Base-by-base conservation (phyloP, 164 flowering plant species). In the Macadamia integrifolia region DNA sequence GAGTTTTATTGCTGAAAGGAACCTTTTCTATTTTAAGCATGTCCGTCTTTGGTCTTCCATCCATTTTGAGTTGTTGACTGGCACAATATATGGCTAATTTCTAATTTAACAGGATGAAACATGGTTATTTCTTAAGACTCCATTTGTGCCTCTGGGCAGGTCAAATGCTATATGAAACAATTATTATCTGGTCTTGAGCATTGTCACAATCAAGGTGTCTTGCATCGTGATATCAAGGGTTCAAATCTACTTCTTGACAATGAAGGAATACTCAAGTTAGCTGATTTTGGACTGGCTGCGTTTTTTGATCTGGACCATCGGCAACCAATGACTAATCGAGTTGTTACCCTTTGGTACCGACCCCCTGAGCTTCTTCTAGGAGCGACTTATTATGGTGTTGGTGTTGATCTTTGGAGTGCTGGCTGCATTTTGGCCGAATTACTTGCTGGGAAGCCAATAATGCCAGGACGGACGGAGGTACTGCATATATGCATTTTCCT, bases 381-480 rank as follows among this genome's bases (percentile, higher is more conserved):
- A 53, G 97, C 96, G 15, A 89, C 96, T 60, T 71, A 76, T 67
- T 93, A 93, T 76, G 86, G 88, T 67, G 84, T 84, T 63, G 91
- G 92, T 64, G 91, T 93, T 67, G 98, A 93, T 78, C 89, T 93
- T 23, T 93, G 98, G 98, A 93, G 98, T 77, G 96, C 97, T 70
- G 98, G 97, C 62, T 93, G 98, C 80, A 89, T 93, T 80, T 78
- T 93, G 78, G 97, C 92, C 2, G 98, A 93, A 84, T 76, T 93
- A 59, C 85, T 93, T 59, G 86, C 90, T 66, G 96, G 96, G 75
- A 93, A 85, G 76, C 94, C 97, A 61, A 86, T 91, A 66, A 78
- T 93, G 87, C 97, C 93, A 12, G 98, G 98, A 55, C 75, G 97
- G 59, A 93, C 98, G 56, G 98, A 93, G 98, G 98, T 91, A 80